Evolutionary conservation across 2,329 filamentous ascomycete genomes (phyloP), one percentile per base, ranked within the genome.

Genomic region (Cladosporium sp.): DNA sequence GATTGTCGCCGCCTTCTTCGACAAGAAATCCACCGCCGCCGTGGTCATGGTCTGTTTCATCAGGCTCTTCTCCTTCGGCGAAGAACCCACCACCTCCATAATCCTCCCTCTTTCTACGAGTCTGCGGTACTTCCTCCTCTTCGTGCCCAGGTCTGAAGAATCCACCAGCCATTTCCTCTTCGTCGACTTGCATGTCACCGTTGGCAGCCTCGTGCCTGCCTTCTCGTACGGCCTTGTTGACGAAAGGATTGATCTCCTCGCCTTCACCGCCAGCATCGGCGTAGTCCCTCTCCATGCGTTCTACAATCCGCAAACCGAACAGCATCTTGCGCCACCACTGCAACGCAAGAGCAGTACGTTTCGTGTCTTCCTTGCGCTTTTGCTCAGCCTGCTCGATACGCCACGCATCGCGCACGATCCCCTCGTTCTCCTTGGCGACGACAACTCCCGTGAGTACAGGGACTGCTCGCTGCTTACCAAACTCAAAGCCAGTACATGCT

Each of bases 401-500:
- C 81, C 96, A 91, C 68, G 93, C 90, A 74, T 92, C 90, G 75
- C 92, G 87, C 0, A 97, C 85, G 38, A 86, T 76, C 18, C 89
- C 87, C 67, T 91, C 87, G 70, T 97, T 85, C 78, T 96, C 93
- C 68, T 88, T 86, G 0, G 94, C 92, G 1, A 97, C 86, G 0
- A 99, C 93, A 0, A 97, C 92, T 0, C 94, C 95, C 64, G 92
- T 90, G 32, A 98, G 90, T 0, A 97, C 88, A 0, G 95, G 95
- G 0, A 98, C 92, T 5, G 95, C 95, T 85, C 95, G 93, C 67
- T 95, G 90, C 72, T 95, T 90, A 0, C 94, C 94, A 76, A 98
- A 99, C 75, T 99, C 95, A 76, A 99, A 99, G 1, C 92, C 95
- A 0, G 93, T 93, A 2, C 97, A 95, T 1, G 95, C 95, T 78